Base-by-base conservation (phyloP, 345 rosid species). In the Melaleuca alternifolia region DNA sequence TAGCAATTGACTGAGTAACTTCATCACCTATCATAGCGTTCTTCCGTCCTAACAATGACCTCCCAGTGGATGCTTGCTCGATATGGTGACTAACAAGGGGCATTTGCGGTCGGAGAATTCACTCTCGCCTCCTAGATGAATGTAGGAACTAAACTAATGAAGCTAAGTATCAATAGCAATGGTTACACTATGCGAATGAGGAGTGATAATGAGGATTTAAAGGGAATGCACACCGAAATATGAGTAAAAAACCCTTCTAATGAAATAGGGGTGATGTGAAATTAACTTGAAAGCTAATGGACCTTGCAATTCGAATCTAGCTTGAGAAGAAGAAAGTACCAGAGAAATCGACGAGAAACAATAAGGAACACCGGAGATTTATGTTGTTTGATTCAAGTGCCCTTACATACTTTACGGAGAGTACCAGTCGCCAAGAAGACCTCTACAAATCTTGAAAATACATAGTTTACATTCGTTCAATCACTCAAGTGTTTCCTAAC, bases 331-430 rank as follows among this genome's bases (percentile, higher is more conserved):
- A 9, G 12, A 71, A 33, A 33, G 24, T 71, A 71, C 7, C 3
- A 16, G 7, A 18, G 13, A 9, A 71, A 71, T 71, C 3, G 1
- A 0, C 5, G 0, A 71, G 24, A 3, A 71, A 71, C 0, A 4
- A 71, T 9, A 33, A 33, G 79, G 7, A 33, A 33, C 7, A 18
- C 10, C 12, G 0, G 0, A 18, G 11, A 71, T 71, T 33, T 71
- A 18, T 0, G 61, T 18, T 6, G 16, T 71, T 16, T 71, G 48
- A 33, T 10, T 71, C 6, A 7, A 15, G 3, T 18, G 48, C 10
- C 0, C 1, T 3, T 7, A 71, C 33, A 5, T 33, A 18, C 11
- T 33, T 71, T 46, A 18, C 0, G 7, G 6, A 46, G 12, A 33
- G 48, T 33, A 12, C 11, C 20, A 7, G 13, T 33, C 7, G 24